These are phyloP conservation scores for Plasmodium fragile DNA, from an alignment of 169 alveolate genomes.

Conservation along the genomic window DNA sequence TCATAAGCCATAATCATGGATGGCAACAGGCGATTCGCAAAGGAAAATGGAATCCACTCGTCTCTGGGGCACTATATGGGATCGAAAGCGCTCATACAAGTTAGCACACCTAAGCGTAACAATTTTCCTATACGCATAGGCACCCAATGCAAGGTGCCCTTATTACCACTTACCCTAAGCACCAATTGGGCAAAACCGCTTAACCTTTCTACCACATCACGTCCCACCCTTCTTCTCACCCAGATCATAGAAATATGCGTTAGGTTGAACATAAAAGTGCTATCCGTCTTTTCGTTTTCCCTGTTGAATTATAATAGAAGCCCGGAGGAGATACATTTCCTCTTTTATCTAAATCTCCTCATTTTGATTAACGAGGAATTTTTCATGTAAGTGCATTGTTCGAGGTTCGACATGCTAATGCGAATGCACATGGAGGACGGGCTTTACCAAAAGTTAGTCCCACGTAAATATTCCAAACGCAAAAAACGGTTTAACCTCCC, in stretches of 20 bases:
- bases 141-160: not conserved
- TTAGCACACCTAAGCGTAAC: not conserved
- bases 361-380: constrained; percentile 48
- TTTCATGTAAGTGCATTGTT: constrained; percentile 32
- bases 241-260: constrained; percentile 84
- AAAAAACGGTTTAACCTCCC: not conserved
- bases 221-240: not conserved
- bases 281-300: constrained; percentile 91
- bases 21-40: constrained; percentile 93
- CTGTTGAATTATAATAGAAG: constrained; percentile 87
- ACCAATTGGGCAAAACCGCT: not conserved
- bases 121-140: not conserved
- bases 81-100: constrained; percentile 76
- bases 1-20: constrained; percentile 92
- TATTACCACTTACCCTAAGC: not conserved
- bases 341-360: constrained; percentile 75
- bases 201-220: not conserved
- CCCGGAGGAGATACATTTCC: constrained; percentile 78
- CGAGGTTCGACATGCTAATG: not conserved
- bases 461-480: not conserved
- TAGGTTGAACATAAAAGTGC: constrained; percentile 82
- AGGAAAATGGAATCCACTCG: constrained; percentile 71
- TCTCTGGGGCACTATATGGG: constrained; percentile 86
- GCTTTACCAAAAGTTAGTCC: not conserved
- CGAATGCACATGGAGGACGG: not conserved